Base-by-base conservation (phyloP, 2,329 filamentous ascomycete species). In the Fusarium avenaceum region DNA sequence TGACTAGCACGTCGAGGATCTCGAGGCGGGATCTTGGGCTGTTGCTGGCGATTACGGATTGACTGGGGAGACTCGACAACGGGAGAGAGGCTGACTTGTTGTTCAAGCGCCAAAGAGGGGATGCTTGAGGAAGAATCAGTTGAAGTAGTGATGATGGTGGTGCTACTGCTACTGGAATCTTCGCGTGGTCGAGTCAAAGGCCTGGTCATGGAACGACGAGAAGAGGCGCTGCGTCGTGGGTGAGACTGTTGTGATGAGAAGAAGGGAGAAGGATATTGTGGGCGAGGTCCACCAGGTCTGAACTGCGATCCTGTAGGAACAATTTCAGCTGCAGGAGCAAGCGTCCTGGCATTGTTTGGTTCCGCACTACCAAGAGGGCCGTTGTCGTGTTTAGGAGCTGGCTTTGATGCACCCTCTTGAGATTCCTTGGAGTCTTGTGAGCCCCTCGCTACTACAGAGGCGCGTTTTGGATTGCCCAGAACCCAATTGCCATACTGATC, bases 401-500 rank as follows among this genome's bases (percentile, higher is more conserved):
- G 56, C 33, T 51, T 68, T 11, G 68, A 32, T 17, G 42, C 46
- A 45, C 42, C 50, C 46, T 63, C 44, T 40, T 65, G 67, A 39
- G 57, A 33, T 45, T 39, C 47, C 50, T 65, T 48, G 48, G 63
- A 63, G 32, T 64, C 65, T 15, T 70, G 67, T 8, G 61, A 60
- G 35, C 67, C 64, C 32, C 75, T 68, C 20, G 72, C 74, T 44
- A 74, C 59, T 48, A 72, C 64, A 35, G 69, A 67, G 19, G 72
- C 69, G 35, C 75, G 75, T 43, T 76, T 76, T 7, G 77, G 67
- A 60, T 81, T 82, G 35, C 80, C 80, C 9, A 86, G 77, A 17
- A 85, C 79, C 85, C 85, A 87, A 70, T 87, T 87, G 1, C 85
- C 83, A 66, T 80, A 79, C 72, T 80, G 82, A 70, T 87, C 85